Evolutionary conservation across 306 rosid genomes (phyloP), one percentile per base, ranked within the genome.

Genomic region (Begonia fuchsioides): DNA sequence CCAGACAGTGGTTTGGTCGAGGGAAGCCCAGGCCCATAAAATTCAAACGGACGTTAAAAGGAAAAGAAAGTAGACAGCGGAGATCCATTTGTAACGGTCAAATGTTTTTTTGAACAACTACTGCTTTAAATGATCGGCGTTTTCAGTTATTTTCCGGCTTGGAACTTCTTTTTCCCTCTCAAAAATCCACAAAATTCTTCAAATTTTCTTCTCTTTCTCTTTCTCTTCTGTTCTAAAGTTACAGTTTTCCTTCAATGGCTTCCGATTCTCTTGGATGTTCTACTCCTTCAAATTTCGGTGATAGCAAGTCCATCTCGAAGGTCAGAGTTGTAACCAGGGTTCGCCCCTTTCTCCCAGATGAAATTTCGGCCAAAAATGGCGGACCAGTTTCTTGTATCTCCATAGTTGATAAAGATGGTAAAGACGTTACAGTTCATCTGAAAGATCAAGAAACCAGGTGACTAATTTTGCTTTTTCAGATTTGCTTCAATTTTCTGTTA

Each of bases 251-350:
- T 41, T 41, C 45, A 13, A 41, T 41, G 45, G 45, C 45, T 11
- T 10, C 12, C 2, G 45, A n/a, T 10, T 11, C 45, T 41, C 32
- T 8, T 16, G 32, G 0, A 10, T 47, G 38, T 39, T 41, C 8
- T 14, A 68, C 86, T 41, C 80, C 78, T 1, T 44, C 53, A 8
- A 70, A 57, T 51, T n/a, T 44, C 44, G 15, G 53, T 32, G 61
- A 41, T 60, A 55, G 70, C 51, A 53, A 8, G 56, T 61, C 73
- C 38, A 70, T 62, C 54, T 75, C 88, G 40, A 83, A 76, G 54
- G 93, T 88, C 32, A 70, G 93, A 55, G 97, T 84, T 44, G 67
- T 88, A 2, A 72, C 80, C 5, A 72, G 97, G 72, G 86, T 83
- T 20, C 93, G 97, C 11, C 97, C 95, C 43, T 81, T 88, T 60